Conservation (phyloP, 2,329 filamentous ascomycete species). For the Alternaria triticina region DNA sequence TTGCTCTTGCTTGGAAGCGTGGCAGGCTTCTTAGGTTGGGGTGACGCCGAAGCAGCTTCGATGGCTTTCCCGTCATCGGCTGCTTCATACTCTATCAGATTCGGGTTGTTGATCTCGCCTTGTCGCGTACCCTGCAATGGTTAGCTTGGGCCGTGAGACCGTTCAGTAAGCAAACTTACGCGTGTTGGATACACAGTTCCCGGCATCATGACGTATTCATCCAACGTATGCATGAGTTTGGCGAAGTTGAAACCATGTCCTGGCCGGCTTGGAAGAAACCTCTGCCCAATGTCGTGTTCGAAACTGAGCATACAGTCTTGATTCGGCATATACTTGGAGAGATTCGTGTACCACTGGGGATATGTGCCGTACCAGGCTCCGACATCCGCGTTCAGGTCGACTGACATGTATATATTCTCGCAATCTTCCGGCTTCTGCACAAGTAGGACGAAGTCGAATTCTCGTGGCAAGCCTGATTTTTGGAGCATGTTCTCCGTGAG, state of each 20-base stretch:
- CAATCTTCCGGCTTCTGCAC: constrained; percentile 54
- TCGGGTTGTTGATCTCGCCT: constrained; percentile 2
- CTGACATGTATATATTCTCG: constrained; percentile 48
- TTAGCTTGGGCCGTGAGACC: not conserved
- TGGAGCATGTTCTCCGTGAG: constrained; percentile 58
- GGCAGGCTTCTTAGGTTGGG: constrained; percentile 3
- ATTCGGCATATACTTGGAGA: constrained; percentile 49
- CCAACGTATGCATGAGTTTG: constrained; percentile 47
- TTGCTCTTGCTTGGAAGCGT: constrained; percentile 10
- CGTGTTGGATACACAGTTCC: constrained; percentile 50
- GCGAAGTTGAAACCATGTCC: constrained; percentile 56
- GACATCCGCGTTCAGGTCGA: constrained; percentile 54
- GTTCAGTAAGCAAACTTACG: constrained; percentile 9
- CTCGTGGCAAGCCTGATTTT: constrained; percentile 56
- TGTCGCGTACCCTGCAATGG: constrained; percentile 8
- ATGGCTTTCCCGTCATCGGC: constrained; percentile 10
- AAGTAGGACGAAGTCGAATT: constrained; percentile 60
- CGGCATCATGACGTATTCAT: constrained; percentile 56
- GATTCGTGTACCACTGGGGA: constrained; percentile 49
- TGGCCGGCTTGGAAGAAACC: constrained; percentile 47
- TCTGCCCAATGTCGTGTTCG: constrained; percentile 52
- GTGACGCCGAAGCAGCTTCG: constrained; percentile 5
- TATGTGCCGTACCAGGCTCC: constrained; percentile 51
- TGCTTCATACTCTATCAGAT: not conserved
- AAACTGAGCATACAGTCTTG: constrained; percentile 50